Evolutionary conservation across 768 basidiomycete species (phyloP).

Genomic region (Termitomyces bulborhizus): DNA sequence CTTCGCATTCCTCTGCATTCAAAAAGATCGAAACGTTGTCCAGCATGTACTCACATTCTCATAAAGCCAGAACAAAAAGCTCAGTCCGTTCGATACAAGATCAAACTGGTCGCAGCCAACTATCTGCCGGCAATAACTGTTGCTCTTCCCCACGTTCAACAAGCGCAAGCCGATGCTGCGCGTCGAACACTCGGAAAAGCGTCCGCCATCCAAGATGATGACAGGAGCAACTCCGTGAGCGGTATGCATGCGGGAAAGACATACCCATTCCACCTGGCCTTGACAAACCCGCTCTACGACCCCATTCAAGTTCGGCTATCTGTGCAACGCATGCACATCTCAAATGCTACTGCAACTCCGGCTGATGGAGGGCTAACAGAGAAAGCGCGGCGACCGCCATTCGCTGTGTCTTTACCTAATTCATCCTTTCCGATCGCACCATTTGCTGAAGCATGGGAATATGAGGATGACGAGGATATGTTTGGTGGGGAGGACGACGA

Average conservation of each 20-base stretch:
- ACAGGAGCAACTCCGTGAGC: constrained; percentile 22
- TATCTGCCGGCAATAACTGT: constrained; percentile 87
- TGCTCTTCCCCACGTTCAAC: constrained; percentile 52
- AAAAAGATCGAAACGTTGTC: constrained; percentile 94
- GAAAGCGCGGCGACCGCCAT: constrained; percentile 64
- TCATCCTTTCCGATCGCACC: constrained; percentile 78
- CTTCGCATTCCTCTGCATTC: constrained; percentile 88
- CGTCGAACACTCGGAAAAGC: constrained; percentile 37
- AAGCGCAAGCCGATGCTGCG: constrained; percentile 33
- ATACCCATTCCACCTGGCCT: constrained; percentile 83
- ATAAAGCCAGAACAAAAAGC: constrained; percentile 99
- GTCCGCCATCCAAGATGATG: constrained; percentile 33
- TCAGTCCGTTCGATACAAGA: constrained; percentile 90
- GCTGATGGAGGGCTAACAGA: constrained; percentile 36
- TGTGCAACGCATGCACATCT: constrained; percentile 60
- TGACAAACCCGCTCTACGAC: constrained; percentile 95
- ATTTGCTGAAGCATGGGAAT: constrained; percentile 97
- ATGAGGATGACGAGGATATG: constrained; percentile 94
- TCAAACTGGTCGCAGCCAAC: constrained; percentile 93
- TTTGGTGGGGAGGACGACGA: constrained; percentile 65
- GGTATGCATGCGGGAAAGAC: constrained; percentile 69
- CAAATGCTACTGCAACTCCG: constrained; percentile 28
- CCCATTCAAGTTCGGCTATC: constrained; percentile 89
- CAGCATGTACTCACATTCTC: constrained; percentile 89
- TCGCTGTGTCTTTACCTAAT: constrained; percentile 75